Evolutionary conservation across 495 filamentous ascomycete species (phyloP).

Genomic region (Neurospora sp.): DNA sequence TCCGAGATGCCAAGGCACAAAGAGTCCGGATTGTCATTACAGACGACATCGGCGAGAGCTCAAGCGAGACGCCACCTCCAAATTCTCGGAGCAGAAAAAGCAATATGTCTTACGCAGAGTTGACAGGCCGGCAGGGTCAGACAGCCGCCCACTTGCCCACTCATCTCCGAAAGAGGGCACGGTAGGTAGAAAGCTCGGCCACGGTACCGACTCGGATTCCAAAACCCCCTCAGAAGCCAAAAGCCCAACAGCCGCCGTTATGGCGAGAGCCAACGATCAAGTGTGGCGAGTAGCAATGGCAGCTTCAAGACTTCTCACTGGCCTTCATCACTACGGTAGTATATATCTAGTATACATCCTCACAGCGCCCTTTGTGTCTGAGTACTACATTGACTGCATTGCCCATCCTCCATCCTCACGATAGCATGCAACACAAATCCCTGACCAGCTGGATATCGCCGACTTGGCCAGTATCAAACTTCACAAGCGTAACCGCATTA

Average conservation of each 20-base stretch:
- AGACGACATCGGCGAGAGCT: not conserved
- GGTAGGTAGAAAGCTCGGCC: not conserved
- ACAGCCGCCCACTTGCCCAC: not conserved
- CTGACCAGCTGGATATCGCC: not conserved
- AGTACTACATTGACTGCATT: not conserved
- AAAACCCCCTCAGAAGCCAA: not conserved
- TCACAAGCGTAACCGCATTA: not conserved
- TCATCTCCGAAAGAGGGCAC: not conserved
- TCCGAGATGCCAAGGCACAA: not conserved
- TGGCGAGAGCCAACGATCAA: not conserved
- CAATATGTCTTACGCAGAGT: not conserved
- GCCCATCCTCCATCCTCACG: not conserved
- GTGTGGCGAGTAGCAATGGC: not conserved
- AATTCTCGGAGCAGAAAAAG: not conserved
- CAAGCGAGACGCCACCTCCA: not conserved
- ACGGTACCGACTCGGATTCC: not conserved
- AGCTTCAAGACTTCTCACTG: not conserved
- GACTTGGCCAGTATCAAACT: not conserved
- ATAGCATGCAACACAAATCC: not conserved
- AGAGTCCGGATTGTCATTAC: not conserved
- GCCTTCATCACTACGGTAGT: too few relatives aligned
- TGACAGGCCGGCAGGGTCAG: not conserved
- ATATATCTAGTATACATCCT: not conserved
- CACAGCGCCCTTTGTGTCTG: not conserved
- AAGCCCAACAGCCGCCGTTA: not conserved